Conservation (phyloP, 306 rosid genomes). For the Parietaria judaica region DNA sequence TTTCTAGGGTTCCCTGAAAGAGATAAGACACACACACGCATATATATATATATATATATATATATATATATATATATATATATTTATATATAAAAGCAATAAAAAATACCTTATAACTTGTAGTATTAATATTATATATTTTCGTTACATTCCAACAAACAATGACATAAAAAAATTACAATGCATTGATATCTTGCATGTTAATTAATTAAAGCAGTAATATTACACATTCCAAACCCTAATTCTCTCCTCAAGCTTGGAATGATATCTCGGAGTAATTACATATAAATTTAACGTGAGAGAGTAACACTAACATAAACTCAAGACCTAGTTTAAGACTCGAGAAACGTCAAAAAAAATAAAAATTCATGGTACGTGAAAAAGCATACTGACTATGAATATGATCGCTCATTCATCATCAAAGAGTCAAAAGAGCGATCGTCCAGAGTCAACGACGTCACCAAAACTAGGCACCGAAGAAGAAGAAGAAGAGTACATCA, state of each 20-base stretch:
- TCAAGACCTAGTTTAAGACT: too few relatives aligned
- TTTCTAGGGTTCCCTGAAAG: constrained; percentile 30
- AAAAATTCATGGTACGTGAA: too few relatives aligned
- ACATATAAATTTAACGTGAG: constrained; percentile 18
- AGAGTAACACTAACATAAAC: constrained; percentile 1
- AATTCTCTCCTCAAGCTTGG: constrained; percentile 20
- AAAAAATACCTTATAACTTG: not conserved
- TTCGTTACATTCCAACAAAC: constrained; percentile 3
- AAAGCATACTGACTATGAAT: too few relatives aligned
- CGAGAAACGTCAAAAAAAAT: too few relatives aligned
- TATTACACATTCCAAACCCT: constrained; percentile 2
- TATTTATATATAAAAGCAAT: too few relatives aligned
- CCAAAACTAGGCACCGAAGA: constrained; percentile 53
- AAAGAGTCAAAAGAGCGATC: constrained; percentile 32
- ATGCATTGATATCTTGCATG: constrained; percentile 12
- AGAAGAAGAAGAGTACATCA: constrained; percentile 40
- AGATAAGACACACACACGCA: constrained; percentile 38
- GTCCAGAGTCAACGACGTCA: constrained; percentile 53
- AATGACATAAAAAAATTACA: constrained; percentile 1
- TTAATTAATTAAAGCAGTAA: not conserved
- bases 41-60: too few relatives aligned
- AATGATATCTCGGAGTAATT: constrained; percentile 21
- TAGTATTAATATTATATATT: constrained; percentile 2
- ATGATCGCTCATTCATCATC: too few relatives aligned
- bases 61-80: too few relatives aligned